Percentiles rank a stretch among this genome's conserved stretches.
Conservation (phyloP, 2,329 filamentous ascomycete genomes). For the Sclerotinia glacialis region DNA sequence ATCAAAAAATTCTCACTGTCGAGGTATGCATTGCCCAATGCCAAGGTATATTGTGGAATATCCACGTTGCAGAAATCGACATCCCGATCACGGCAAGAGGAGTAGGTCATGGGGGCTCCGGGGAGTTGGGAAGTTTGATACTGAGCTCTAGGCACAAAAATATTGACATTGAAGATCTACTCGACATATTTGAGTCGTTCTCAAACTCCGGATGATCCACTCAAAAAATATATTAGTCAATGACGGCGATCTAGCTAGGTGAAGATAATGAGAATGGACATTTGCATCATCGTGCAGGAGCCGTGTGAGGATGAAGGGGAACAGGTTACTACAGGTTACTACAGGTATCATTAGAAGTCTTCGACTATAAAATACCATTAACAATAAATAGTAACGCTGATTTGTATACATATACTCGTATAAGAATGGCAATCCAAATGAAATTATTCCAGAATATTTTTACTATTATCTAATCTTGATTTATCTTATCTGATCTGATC, state of each 20-base stretch:
- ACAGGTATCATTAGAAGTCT: background rate
- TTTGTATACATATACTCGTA: background rate
- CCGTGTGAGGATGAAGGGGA: background rate
- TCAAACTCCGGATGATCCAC: background rate
- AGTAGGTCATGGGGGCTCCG: background rate
- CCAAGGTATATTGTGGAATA: constrained; percentile 1
- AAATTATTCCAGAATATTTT: background rate
- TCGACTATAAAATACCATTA: background rate
- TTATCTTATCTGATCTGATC: background rate
- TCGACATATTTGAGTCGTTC: background rate
- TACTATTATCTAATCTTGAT: background rate
- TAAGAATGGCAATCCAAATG: too few species aligned
- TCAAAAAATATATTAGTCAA: background rate
- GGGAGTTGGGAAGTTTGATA: background rate
- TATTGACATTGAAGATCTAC: background rate
- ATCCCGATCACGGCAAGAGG: constrained; percentile 7
- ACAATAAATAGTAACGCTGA: background rate
- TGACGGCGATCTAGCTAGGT: background rate
- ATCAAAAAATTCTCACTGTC: background rate
- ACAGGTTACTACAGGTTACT: background rate
- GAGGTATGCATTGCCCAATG: background rate
- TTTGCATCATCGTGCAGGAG: background rate
- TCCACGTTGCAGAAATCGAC: background rate
- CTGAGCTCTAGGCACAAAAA: background rate
- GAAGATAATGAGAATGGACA: background rate